These are phyloP conservation scores for Neocallimastix lanati DNA, from an alignment of 192 early-diverging fungal genomes.

Conservation along the genomic window DNA sequence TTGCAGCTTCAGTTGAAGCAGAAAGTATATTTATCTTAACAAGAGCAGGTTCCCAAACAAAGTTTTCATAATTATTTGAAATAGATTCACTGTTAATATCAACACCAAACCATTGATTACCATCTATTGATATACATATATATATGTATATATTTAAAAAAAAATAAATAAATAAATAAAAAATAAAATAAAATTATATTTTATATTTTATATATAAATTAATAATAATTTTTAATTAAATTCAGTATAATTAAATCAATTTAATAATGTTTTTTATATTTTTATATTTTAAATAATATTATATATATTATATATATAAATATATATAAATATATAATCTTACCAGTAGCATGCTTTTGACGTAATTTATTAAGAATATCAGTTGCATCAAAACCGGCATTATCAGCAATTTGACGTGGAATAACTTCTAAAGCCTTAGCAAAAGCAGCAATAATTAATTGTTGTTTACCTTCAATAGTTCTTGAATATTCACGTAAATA, in stretches of 20 bases:
- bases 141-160: too few species aligned
- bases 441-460: slow-evolving; percentile 85
- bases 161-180: too few species aligned
- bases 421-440: slow-evolving; percentile 93
- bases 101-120: slow-evolving; percentile 75
- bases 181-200: too few species aligned
- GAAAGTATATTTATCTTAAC: slow-evolving; percentile 94
- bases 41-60: slow-evolving; percentile 96
- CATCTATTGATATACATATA: slow-evolving; percentile 6
- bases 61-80: slow-evolving; percentile 73
- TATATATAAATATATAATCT: background rate
- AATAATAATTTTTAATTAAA: too few species aligned
- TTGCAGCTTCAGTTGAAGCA: slow-evolving; percentile 87
- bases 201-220: too few species aligned
- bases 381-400: slow-evolving; percentile 96
- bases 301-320: too few species aligned
- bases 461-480: slow-evolving; percentile 95
- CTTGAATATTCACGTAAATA: slow-evolving; percentile 81
- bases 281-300: too few species aligned
- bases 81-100: slow-evolving; percentile 78
- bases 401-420: slow-evolving; percentile 91
- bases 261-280: too few species aligned
- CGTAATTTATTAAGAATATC: slow-evolving; percentile 94
- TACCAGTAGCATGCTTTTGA: slow-evolving; percentile 67
- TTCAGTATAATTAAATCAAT: too few species aligned